phyloP scores from a whole-genome alignment of 257 asterid species.

The Solanum paucissectum region DNA sequence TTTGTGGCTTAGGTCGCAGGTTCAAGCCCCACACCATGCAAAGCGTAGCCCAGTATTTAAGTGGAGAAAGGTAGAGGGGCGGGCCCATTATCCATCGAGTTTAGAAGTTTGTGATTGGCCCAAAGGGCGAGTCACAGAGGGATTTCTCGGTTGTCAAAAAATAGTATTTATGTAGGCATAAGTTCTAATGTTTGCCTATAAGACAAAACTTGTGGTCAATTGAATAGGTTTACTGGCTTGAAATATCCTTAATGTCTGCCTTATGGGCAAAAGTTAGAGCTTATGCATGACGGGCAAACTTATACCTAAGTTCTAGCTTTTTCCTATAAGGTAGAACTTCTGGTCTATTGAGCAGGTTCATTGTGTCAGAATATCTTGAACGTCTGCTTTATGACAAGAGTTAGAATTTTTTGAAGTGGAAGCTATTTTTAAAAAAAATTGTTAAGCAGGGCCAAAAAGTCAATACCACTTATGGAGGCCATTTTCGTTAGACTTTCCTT shows the following conservation, averaged over 20 bases:
- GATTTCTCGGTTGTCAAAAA: too few species aligned
- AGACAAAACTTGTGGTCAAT: not conserved
- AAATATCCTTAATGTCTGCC: not conserved
- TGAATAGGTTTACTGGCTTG: not conserved
- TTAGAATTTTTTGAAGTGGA: not conserved
- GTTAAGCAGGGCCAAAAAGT: not conserved
- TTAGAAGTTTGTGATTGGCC: too few species aligned
- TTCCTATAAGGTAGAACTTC: not conserved
- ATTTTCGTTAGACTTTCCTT: not conserved
- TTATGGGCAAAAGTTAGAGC: not conserved
- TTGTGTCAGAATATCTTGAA: not conserved
- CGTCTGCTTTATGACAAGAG: not conserved
- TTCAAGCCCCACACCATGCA: too few species aligned
- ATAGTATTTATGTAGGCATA: not conserved
- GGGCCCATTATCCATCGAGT: too few species aligned
- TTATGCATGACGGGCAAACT: not conserved
- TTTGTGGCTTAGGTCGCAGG: too few species aligned
- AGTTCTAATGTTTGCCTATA: not conserved
- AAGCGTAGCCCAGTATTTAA: too few species aligned
- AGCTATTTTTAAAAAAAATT: fast-evolving
- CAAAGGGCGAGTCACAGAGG: too few species aligned
- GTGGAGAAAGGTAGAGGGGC: too few species aligned
- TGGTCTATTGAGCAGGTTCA: not conserved
- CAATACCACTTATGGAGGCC: not conserved
- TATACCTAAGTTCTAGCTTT: not conserved